Conservation (phyloP, 2,329 filamentous ascomycete genomes). For the Penicillium capsulatum region DNA sequence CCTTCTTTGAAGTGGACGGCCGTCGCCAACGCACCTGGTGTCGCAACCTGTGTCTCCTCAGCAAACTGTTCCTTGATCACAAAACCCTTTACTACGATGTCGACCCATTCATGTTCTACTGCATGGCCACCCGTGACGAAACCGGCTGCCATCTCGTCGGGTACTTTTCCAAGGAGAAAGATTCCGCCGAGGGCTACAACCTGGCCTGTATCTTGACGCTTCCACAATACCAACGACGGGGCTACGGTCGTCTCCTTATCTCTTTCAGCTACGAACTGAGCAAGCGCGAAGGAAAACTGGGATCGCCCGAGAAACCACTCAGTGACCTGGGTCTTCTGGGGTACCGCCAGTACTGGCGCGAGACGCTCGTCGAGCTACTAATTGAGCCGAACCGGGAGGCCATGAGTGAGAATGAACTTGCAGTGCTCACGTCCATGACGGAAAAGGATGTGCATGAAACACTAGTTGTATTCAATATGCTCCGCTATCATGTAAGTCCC, state of each 20-base stretch:
- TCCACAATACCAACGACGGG: conserved; percentile 92
- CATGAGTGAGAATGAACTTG: conserved; percentile 82
- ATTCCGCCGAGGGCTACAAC: conserved; percentile 94
- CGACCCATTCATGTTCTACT: conserved; percentile 94
- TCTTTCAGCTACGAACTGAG: conserved; percentile 97
- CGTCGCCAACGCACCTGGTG: conserved; percentile 98
- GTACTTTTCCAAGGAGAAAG: conserved; percentile 99
- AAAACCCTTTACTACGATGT: conserved; percentile 99
- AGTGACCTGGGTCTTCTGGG: conserved; percentile 89
- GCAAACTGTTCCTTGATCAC: conserved; percentile 95
- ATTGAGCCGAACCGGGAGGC: conserved; percentile 61
- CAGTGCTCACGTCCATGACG: conserved; percentile 82
- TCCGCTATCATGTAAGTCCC: conserved; percentile 69
- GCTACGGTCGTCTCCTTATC: conserved; percentile 87
- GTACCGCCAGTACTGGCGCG: conserved; percentile 97
- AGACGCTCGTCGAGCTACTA: conserved; percentile 86
- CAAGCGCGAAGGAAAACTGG: conserved; percentile 90
- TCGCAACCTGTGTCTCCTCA: conserved; percentile 91
- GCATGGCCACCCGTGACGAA: conserved; percentile 90
- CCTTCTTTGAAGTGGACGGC: conserved; percentile 96
- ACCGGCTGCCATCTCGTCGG: conserved; percentile 93
- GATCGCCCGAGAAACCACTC: conserved; percentile 92
- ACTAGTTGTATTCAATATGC: conserved; percentile 87
- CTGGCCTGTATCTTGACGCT: conserved; percentile 96
- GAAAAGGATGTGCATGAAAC: conserved; percentile 95